Percentiles rank a stretch among this genome's conserved stretches.
Evolutionary conservation across 116 monocot genomes (phyloP).

Genomic region (Posidonia oceanica): DNA sequence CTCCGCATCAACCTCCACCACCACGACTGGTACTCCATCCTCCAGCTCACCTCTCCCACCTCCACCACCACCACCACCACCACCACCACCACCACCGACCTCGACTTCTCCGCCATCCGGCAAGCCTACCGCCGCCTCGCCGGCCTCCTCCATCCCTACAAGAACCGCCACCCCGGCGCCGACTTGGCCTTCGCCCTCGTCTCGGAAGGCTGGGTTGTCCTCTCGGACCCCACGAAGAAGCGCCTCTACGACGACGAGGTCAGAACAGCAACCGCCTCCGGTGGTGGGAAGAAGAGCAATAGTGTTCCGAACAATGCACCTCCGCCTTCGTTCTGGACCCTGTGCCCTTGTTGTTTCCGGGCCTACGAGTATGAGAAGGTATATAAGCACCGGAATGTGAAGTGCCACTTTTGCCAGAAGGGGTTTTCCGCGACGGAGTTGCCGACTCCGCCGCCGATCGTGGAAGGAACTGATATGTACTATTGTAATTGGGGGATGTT

Average conservation of each 20-base stretch:
- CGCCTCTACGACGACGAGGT: slow-evolving; percentile 29
- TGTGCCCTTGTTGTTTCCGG: slow-evolving; percentile 46
- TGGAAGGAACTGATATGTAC: slow-evolving; percentile 63
- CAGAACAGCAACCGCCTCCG: background rate
- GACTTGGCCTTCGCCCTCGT: slow-evolving; percentile 32
- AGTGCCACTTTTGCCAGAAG: slow-evolving; percentile 35
- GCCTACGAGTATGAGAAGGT: slow-evolving; percentile 37
- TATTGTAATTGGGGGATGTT: slow-evolving; percentile 71
- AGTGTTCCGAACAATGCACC: background rate
- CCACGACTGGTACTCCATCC: slow-evolving; percentile 48
- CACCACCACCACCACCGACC: background rate
- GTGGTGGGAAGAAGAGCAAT: background rate
- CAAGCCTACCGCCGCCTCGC: slow-evolving; percentile 56
- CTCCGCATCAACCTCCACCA: slow-evolving; percentile 20
- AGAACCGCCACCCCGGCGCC: background rate
- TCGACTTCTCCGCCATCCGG: slow-evolving; percentile 15
- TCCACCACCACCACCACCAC: background rate
- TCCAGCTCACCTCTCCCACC: slow-evolving; percentile 26
- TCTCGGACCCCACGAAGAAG: slow-evolving; percentile 42
- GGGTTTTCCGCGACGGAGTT: slow-evolving; percentile 45
- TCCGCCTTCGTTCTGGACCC: slow-evolving; percentile 38
- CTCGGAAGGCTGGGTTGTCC: slow-evolving; percentile 31
- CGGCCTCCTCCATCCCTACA: slow-evolving; percentile 41
- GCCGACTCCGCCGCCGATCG: slow-evolving; percentile 34
- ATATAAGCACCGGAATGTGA: slow-evolving; percentile 19